Percentiles rank a stretch among this genome's conserved stretches.
Evolutionary conservation across 768 basidiomycete species (phyloP).

Genomic region (Kwoniella botswanensis): DNA sequence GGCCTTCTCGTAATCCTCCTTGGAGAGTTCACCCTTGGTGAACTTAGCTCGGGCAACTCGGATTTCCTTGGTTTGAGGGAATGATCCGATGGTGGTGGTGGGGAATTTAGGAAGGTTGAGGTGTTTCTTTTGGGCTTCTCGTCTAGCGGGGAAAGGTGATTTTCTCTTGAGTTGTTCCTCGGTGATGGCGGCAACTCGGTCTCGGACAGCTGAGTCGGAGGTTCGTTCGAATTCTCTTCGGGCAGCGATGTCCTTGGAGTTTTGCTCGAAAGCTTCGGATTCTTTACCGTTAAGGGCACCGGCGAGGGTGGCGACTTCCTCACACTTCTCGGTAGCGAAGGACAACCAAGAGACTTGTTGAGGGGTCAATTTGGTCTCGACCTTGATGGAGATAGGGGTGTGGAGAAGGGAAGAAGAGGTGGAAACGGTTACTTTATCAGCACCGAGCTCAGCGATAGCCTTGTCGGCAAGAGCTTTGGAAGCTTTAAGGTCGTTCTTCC

Average conservation of each 20-base stretch:
- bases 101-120: constrained; percentile 95
- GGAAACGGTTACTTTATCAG: constrained; percentile 82
- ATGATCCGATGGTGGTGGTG: constrained; percentile 97
- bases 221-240: constrained; percentile 92
- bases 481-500: constrained; percentile 92
- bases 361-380: constrained; percentile 84
- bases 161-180: constrained; percentile 82
- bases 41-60: constrained; percentile 95
- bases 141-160: constrained; percentile 83
- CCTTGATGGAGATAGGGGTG: constrained; percentile 92
- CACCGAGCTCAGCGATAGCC: constrained; percentile 80
- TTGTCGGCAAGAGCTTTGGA: constrained; percentile 82
- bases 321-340: constrained; percentile 94
- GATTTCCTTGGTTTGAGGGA: constrained; percentile 99
- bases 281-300: constrained; percentile 83
- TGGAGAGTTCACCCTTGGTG: constrained; percentile 84
- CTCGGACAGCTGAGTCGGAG: constrained; percentile 93
- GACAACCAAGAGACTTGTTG: constrained; percentile 98
- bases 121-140: constrained; percentile 84
- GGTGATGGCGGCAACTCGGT: constrained; percentile 90
- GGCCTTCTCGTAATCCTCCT: constrained; percentile 90
- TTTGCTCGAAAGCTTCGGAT: constrained; percentile 78
- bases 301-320: constrained; percentile 86
- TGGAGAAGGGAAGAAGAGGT: constrained; percentile 98
- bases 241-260: constrained; percentile 86